These are phyloP conservation scores for Macadamia tetraphylla DNA, from an alignment of 164 flowering plant genomes.

Conservation along the genomic window DNA sequence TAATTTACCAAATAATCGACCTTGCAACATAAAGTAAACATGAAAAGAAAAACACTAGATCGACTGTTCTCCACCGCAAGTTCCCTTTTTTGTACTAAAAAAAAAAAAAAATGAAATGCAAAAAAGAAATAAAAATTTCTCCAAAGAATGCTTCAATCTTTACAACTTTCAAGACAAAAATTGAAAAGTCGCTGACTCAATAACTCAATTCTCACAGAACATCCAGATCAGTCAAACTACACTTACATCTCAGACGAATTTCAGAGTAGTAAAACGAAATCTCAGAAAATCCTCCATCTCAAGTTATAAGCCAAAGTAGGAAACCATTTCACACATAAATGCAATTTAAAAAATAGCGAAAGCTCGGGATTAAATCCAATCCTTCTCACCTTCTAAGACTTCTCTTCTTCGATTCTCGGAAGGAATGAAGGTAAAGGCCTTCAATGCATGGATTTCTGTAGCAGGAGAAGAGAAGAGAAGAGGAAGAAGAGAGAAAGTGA, in stretches of 20 bases:
- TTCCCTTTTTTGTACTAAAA: not conserved
- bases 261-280: no score
- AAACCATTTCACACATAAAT: no score
- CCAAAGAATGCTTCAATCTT: not conserved
- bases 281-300: no score
- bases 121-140: not conserved
- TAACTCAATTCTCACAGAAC: not conserved
- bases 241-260: not conserved
- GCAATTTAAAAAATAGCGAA: not conserved
- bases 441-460: not conserved
- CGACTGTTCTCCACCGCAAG: conserved; percentile 1
- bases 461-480: no score
- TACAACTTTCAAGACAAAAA: not conserved
- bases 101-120: not conserved
- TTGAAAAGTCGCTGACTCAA: not conserved
- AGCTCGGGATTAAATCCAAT: not conserved
- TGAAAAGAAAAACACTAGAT: not conserved
- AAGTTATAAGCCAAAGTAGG: no score
- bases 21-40: not conserved
- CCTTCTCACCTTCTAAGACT: not conserved
- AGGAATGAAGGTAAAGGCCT: not conserved
- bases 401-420: not conserved
- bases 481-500: no score
- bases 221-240: not conserved
- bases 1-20: not conserved